Evolutionary conservation across 495 filamentous ascomycete genomes (phyloP), one percentile per base, ranked within the genome.

Genomic region (Penicillium parvum): DNA sequence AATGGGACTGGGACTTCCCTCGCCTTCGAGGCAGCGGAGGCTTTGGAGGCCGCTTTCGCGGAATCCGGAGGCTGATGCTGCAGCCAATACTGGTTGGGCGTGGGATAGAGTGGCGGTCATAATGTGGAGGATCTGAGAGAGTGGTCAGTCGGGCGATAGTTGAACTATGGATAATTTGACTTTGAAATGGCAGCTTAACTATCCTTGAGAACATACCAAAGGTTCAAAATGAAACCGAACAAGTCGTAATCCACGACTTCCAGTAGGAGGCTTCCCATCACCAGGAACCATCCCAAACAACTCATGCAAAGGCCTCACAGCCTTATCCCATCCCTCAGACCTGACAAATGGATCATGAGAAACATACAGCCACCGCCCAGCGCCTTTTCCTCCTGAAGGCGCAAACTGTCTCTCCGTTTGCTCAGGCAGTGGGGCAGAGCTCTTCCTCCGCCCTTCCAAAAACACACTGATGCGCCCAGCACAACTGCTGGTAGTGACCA

Each of bases 151-250:
- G n/a, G n/a, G n/a, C n/a, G n/a, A n/a, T n/a, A n/a, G n/a, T n/a
- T n/a, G n/a, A n/a, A n/a, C n/a, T n/a, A n/a, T n/a, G n/a, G n/a
- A n/a, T n/a, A n/a, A n/a, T n/a, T n/a, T n/a, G n/a, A n/a, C n/a
- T n/a, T n/a, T n/a, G n/a, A n/a, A n/a, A n/a, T n/a, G n/a, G n/a
- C n/a, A n/a, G n/a, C n/a, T n/a, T 29, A 12, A 12, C 15, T 12
- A 12, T 29, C n/a, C n/a, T 3, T n/a, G 10, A 3, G 10, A 29
- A 58, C 79, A 47, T 75, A 92, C 90, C 88, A 97, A 86, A 22
- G 91, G 86, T 59, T 96, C 90, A 56, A 91, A 96, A 61, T 92
- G 90, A 70, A 96, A 86, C 58, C 88, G 88, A 28, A 95, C 78
- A 53, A 88, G 73, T 47, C 85, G 76, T 38, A 60, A 61, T 30